Percentiles rank a stretch among this genome's conserved stretches.
Conservation (phyloP, 2,329 filamentous ascomycete species). For the Penicillium frequentans region DNA sequence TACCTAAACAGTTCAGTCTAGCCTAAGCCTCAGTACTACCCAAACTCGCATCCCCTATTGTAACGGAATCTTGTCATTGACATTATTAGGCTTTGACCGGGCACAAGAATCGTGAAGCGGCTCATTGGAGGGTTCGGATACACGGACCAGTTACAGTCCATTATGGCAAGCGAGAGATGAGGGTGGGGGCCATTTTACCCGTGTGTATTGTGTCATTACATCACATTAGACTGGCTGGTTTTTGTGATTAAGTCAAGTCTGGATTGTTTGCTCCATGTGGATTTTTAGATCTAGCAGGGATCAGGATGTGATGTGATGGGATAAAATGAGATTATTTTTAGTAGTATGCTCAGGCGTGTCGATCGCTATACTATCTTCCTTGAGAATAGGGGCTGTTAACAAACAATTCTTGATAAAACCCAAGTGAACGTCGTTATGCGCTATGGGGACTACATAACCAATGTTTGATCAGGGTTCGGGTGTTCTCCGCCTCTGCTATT, state of each 20-base stretch:
- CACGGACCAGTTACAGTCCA: not conserved
- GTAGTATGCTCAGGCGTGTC: not conserved
- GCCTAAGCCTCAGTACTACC: not conserved
- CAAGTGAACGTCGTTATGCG: not conserved
- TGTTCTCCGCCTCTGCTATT: not conserved
- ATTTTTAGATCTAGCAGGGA: too few species aligned
- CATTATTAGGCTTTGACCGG: not conserved
- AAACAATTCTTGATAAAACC: not conserved
- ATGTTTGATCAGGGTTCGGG: too few species aligned
- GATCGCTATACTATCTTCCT: too few species aligned
- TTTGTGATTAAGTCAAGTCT: too few species aligned
- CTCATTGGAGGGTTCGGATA: not conserved
- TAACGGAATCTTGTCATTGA: not conserved
- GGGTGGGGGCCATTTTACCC: not conserved
- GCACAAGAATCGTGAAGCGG: not conserved
- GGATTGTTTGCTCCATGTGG: too few species aligned
- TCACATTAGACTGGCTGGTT: too few species aligned
- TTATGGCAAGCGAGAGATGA: not conserved
- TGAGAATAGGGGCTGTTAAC: too few species aligned
- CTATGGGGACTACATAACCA: too few species aligned
- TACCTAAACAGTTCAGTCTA: not conserved
- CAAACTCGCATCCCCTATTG: not conserved
- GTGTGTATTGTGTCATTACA: not conserved
- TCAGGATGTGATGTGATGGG: too few species aligned
- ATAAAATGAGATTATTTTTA: too few species aligned